A percentile compares a stretch with the other conserved stretches of the same genome.
phyloP scores from a whole-genome alignment of 2,329 filamentous ascomycete species.

The Metarhizium brunneum region DNA sequence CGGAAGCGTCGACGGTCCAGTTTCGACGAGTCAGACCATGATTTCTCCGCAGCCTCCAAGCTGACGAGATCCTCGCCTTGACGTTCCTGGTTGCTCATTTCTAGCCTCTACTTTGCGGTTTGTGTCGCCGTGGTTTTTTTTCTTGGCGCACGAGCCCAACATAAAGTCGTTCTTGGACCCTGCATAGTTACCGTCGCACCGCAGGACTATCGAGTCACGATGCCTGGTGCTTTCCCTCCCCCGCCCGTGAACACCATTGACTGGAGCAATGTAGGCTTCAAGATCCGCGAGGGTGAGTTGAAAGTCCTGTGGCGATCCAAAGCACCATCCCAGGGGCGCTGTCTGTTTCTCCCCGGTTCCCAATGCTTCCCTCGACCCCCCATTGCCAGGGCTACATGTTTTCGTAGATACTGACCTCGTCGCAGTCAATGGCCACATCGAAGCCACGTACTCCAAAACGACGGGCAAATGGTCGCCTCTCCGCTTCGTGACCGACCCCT shows the following conservation, averaged over 20 bases:
- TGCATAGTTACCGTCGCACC: background rate
- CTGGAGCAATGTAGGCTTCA: constrained; percentile 90
- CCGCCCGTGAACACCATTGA: constrained; percentile 75
- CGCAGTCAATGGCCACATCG: constrained; percentile 85
- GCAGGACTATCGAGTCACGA: constrained; percentile 13
- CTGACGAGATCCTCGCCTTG: too few species aligned
- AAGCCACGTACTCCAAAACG: constrained; percentile 69
- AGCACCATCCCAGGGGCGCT: too few species aligned
- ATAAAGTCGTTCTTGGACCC: background rate
- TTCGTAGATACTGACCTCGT: background rate
- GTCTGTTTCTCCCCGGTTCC: too few species aligned
- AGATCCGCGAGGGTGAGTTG: constrained; percentile 69
- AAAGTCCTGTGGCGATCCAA: too few species aligned
- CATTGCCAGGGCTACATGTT: too few species aligned
- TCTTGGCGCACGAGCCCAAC: too few species aligned
- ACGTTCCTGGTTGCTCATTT: background rate
- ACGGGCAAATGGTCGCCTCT: constrained; percentile 72
- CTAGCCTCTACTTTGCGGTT: too few species aligned
- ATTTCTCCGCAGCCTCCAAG: too few species aligned
- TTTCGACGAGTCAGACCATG: too few species aligned
- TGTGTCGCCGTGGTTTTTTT: too few species aligned
- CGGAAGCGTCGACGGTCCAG: too few species aligned
- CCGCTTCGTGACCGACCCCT: constrained; percentile 73
- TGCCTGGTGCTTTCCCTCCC: constrained; percentile 57
- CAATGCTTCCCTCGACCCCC: too few species aligned